Evolutionary conservation across 345 rosid species (phyloP), one percentile per base, ranked within the genome.

Genomic region (Eucalyptus victrix): DNA sequence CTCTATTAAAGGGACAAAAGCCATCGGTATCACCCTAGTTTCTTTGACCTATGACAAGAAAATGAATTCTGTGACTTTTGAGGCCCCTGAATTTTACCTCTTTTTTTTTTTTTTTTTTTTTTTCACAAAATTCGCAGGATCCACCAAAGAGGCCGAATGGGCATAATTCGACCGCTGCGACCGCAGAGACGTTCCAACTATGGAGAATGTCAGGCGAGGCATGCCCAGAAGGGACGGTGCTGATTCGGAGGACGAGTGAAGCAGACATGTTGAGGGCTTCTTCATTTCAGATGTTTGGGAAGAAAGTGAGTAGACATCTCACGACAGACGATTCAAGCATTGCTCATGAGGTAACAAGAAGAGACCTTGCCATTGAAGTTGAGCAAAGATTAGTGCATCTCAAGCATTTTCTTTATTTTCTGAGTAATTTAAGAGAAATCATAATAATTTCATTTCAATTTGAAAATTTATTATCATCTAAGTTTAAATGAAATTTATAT

Each of bases 171-270:
- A 90, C 92, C 18, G 90, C 93, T 1, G 4, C 96, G 72, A 42
- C 80, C 5, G 44, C 76, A 3, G 97, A 95, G 90, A 92, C 93
- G 28, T 95, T 93, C 50, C 99, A 98, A 89, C 58, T 90, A 21
- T 98, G 99, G 99, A 94, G 95, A 72, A 23, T 90, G 83, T 92
- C 97, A 1, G 99, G 99, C 7, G 99, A 96, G 89, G 89, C 93
- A 47, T 98, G 99, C 65, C 99, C 99, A 10, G 96, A 95, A 87
- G 99, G 99, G 88, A 96, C 99, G 86, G 86, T 98, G 87, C 99
- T 99, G 45, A 93, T 98, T 8, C 93, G 99, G 91, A 94, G 99
- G 94, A 96, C 98, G 90, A 94, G 93, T 7, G 97, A 97, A 91
- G 88, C 93, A 88, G 99, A 97, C 89, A 90, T 98, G 94, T 51